A percentile compares a stretch with the other conserved stretches of the same genome.
These are phyloP conservation scores for Coemansia aciculifera DNA, from an alignment of 192 early-diverging fungal species.

Conservation along the genomic window DNA sequence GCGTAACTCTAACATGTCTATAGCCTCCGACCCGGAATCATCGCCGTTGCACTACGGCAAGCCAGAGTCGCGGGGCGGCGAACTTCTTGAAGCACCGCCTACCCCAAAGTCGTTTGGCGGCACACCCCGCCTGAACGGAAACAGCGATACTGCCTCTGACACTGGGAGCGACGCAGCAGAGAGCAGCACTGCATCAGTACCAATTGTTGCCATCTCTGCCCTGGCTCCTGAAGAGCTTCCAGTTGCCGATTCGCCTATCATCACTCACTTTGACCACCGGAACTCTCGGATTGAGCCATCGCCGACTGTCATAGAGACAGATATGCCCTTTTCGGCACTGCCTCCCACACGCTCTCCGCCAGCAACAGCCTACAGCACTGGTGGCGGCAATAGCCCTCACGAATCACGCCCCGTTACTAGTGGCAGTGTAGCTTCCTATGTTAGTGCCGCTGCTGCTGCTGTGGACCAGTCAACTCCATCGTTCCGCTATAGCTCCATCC, in stretches of 20 bases:
- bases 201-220: neutral
- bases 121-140: neutral
- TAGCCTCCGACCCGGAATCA: constrained; percentile 9
- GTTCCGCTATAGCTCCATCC: constrained; percentile 12
- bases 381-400: neutral
- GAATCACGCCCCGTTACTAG: constrained; percentile 4
- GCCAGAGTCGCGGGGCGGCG: neutral
- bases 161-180: neutral
- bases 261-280: constrained; percentile 22
- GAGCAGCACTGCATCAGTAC: neutral
- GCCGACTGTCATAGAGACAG: neutral
- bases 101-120: constrained; percentile 43
- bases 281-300: neutral
- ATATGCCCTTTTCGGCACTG: neutral
- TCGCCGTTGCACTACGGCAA: constrained; percentile 5
- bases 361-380: neutral
- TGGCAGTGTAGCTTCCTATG: neutral
- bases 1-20: constrained; percentile 3
- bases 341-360: neutral
- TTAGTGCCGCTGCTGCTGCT: neutral
- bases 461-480: constrained; percentile 5
- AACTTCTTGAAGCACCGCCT: constrained; percentile 17
- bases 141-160: neutral
- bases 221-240: constrained; percentile 10
- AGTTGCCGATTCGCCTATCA: constrained; percentile 28